Evolutionary conservation across 108 stramenopile genomes (phyloP).

Genomic region (Asterionellopsis glacialis): DNA sequence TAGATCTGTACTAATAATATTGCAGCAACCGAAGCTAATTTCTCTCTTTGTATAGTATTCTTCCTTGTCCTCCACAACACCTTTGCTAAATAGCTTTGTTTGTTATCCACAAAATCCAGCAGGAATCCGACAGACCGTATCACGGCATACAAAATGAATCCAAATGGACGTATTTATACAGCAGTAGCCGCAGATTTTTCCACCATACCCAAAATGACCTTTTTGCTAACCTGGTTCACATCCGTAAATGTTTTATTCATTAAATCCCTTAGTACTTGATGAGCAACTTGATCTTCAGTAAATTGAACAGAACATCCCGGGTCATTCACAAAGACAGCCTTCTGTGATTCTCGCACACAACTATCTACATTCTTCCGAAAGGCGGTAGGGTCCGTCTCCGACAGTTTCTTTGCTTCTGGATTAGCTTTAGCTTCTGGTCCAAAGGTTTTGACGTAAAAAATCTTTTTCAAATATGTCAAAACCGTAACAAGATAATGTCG

Average conservation of each 20-base stretch:
- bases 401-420: slow-evolving; percentile 50
- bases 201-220: slow-evolving; percentile 42
- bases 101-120: too few relatives aligned
- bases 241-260: slow-evolving; percentile 58
- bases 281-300: slow-evolving; percentile 55
- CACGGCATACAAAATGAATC: too few relatives aligned
- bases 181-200: slow-evolving; percentile 21
- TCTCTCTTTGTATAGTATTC: too few relatives aligned
- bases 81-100: too few relatives aligned
- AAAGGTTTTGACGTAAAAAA: slow-evolving; percentile 91
- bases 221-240: slow-evolving; percentile 42
- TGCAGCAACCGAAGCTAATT: too few relatives aligned
- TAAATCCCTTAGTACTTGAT: slow-evolving; percentile 69
- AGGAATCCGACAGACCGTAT: too few relatives aligned
- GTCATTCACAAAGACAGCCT: slow-evolving; percentile 66
- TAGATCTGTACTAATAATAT: too few relatives aligned
- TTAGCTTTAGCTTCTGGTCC: slow-evolving; percentile 48
- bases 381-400: slow-evolving; percentile 44
- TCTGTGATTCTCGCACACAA: slow-evolving; percentile 75
- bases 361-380: slow-evolving; percentile 63
- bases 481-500: slow-evolving; percentile 89
- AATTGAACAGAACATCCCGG: slow-evolving; percentile 61
- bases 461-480: slow-evolving; percentile 94
- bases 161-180: too few relatives aligned
- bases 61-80: too few relatives aligned